Percentiles rank a stretch among this genome's conserved stretches.
Conservation (phyloP, 2,329 filamentous ascomycete genomes). For the Calonectria henricotiae region DNA sequence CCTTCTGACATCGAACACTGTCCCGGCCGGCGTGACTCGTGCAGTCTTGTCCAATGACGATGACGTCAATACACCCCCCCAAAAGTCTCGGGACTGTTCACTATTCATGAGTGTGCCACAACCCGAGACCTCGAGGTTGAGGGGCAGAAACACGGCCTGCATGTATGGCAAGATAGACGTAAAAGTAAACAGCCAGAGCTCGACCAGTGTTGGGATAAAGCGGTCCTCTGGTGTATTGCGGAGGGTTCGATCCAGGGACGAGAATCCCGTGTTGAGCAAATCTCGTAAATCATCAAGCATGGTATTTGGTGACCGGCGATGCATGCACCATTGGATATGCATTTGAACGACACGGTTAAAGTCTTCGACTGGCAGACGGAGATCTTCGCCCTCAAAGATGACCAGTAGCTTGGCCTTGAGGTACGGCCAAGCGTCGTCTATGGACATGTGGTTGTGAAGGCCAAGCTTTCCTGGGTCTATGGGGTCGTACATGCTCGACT, state of each 20-base stretch:
- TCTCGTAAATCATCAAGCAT: conserved; percentile 85
- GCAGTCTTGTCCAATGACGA: conserved; percentile 54
- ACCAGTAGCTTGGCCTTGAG: conserved; percentile 83
- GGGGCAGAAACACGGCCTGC: conserved; percentile 92
- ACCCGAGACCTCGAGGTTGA: conserved; percentile 95
- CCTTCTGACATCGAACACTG: conserved; percentile 86
- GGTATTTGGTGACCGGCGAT: conserved; percentile 79
- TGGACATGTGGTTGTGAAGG: conserved; percentile 79
- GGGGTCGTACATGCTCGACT: conserved; percentile 68
- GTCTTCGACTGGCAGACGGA: conserved; percentile 86
- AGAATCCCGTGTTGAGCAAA: conserved; percentile 85
- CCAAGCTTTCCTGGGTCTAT: conserved; percentile 70
- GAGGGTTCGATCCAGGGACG: conserved; percentile 87
- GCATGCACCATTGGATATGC: conserved; percentile 84
- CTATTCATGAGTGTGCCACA: conserved; percentile 83
- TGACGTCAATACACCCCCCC: conserved; percentile 78
- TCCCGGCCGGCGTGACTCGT: conserved; percentile 66
- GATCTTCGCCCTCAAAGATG: conserved; percentile 86
- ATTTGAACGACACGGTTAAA: conserved; percentile 86
- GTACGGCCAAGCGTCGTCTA: conserved; percentile 88
- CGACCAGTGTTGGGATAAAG: conserved; percentile 91
- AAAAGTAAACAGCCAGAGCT: conserved; percentile 95
- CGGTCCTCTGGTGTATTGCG: conserved; percentile 86
- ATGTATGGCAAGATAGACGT: conserved; percentile 93
- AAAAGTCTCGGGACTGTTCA: conserved; percentile 90